Conservation (phyloP, 345 rosid species). For the Camelina laxa region DNA sequence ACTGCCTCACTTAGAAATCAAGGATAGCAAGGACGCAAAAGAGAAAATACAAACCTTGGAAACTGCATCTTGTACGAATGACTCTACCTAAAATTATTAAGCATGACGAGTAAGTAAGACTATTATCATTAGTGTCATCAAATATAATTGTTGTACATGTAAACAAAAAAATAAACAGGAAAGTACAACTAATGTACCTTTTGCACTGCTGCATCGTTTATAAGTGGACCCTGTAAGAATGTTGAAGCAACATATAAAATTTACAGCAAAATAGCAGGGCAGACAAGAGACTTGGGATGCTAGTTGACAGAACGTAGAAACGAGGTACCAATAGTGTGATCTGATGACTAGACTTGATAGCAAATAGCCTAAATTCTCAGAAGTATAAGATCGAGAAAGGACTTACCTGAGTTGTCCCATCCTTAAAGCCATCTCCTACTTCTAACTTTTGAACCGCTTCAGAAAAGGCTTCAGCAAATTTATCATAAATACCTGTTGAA, state of each 20-base stretch:
- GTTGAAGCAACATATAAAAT: conserved; percentile 22
- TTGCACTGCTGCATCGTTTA: conserved; percentile 86
- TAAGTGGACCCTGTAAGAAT: conserved; percentile 84
- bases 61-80: conserved; percentile 80
- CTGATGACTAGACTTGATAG: conserved; percentile 11
- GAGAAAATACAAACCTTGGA: conserved; percentile 65
- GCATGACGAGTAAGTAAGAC: conserved; percentile 32
- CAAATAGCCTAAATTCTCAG: neutral
- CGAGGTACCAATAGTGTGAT: conserved; percentile 13
- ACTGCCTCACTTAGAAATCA: conserved; percentile 16
- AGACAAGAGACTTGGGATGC: conserved; percentile 23
- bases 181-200: conserved; percentile 58
- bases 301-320: conserved; percentile 13
- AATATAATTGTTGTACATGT: conserved; percentile 9
- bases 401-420: conserved; percentile 74
- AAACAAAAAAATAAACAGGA: conserved; percentile 25
- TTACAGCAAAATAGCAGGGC: conserved; percentile 17
- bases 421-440: conserved; percentile 95
- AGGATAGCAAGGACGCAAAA: conserved; percentile 3
- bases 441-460: conserved; percentile 82
- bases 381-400: neutral
- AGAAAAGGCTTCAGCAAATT: conserved; percentile 83
- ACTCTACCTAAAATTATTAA: conserved; percentile 72
- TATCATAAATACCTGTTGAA: conserved; percentile 84
- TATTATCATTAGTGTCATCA: conserved; percentile 6